Base-by-base conservation (phyloP, 2,329 filamentous ascomycete genomes). In the Catunica adiposa region DNA sequence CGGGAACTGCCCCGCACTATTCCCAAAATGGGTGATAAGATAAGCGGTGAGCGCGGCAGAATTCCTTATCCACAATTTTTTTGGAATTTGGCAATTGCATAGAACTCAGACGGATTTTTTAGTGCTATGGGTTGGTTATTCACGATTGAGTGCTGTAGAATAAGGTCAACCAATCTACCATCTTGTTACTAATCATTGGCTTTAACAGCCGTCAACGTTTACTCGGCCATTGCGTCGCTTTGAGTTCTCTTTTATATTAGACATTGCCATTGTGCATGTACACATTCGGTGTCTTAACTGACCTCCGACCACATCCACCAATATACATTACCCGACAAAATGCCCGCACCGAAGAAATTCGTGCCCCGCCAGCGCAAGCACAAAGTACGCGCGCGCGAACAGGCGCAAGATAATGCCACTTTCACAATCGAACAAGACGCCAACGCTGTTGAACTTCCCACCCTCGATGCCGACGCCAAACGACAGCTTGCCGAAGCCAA, bases 341-440 rank as follows among this genome's bases (percentile, higher is more conserved):
- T 58, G 54, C 40, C 56, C 11, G 31, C 22, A 17, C 17, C n/a
- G 11, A 52, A 38, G 31, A 58, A 76, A 63, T 83, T 80, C 60
- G 76, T 82, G 1, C 78, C 80, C 38, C 73, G 80, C 25, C 78
- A 82, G 69, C 73, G 81, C 59, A 84, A 84, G 68, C 80, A 83
- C 66, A 83, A 79, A 63, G 80, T 80, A 38, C 71, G 85, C 20
- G 84, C 83, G 29, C 79, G 83, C 42, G 71, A 79, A 62, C 76
- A 76, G 64, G 70, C 71, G 51, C 65, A 69, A 50, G 68, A 74
- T 58, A 69, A 70, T 59, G 67, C 63, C 29, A 66, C 63, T 22
- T 67, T 70, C 61, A 55, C 29, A 8, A 37, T 52, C 31, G 34
- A 37, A 37, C 46, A 47, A 29, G 63, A 66, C 38, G 66, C 67